Evolutionary conservation across 2,329 filamentous ascomycete species (phyloP).

Genomic region (Phyllosticta paracitricarpa): DNA sequence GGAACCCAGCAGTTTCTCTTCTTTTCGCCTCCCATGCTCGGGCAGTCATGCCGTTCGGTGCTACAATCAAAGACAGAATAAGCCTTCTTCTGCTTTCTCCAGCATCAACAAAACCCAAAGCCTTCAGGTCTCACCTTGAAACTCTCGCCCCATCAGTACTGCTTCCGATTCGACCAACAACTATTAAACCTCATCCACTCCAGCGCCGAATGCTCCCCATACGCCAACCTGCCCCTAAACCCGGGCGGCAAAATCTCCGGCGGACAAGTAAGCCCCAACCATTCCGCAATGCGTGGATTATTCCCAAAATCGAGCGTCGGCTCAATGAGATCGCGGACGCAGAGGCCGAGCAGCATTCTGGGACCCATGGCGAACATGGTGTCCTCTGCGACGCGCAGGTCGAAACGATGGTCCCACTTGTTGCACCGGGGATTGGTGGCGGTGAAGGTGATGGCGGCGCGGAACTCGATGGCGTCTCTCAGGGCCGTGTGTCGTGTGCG

Average conservation of each 20-base stretch:
- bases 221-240: background rate
- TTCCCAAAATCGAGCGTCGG: background rate
- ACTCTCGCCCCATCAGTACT: background rate
- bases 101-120: background rate
- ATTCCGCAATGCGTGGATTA: background rate
- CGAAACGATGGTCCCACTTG: background rate
- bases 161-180: background rate
- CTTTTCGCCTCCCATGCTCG: too few relatives aligned
- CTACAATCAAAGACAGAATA: too few relatives aligned
- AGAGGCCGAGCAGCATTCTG: background rate
- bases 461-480: background rate
- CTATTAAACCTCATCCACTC: background rate
- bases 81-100: too few relatives aligned
- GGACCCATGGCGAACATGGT: background rate
- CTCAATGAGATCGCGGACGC: background rate
- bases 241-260: background rate
- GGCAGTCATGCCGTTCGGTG: too few relatives aligned
- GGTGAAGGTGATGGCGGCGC: slow-evolving; percentile 7
- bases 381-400: background rate
- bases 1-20: too few relatives aligned
- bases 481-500: background rate
- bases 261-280: background rate
- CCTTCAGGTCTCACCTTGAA: background rate
- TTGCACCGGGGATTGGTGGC: background rate
- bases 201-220: background rate